These are phyloP conservation scores for Parachaetomium inaequale DNA, from an alignment of 495 filamentous ascomycete species.

Conservation along the genomic window DNA sequence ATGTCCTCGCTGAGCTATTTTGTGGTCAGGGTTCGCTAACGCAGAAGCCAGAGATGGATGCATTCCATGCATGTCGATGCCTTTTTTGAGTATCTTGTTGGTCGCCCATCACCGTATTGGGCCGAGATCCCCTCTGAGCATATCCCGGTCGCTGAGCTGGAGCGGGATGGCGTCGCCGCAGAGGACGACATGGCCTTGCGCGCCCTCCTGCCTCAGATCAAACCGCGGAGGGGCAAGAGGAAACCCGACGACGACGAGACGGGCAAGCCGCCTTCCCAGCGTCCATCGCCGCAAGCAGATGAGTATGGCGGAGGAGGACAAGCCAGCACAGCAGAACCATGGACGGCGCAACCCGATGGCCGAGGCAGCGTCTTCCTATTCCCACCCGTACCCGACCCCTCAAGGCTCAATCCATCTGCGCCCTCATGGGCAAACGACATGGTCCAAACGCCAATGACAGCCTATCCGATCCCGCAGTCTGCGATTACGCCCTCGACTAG, in stretches of 20 bases:
- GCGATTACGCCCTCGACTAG: constrained; percentile 28
- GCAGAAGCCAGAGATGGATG: constrained; percentile 76
- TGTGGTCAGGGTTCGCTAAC: not conserved
- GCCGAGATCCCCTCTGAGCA: constrained; percentile 71
- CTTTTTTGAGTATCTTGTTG: constrained; percentile 88
- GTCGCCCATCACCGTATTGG: constrained; percentile 78
- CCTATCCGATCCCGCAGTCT: constrained; percentile 31
- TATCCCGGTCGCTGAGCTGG: constrained; percentile 55
- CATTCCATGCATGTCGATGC: constrained; percentile 96
- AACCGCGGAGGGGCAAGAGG: constrained; percentile 83
- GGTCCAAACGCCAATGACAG: constrained; percentile 49
- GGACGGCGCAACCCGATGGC: constrained; percentile 50
- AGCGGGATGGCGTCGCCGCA: constrained; percentile 78
- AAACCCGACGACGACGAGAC: constrained; percentile 73
- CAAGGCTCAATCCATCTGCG: constrained; percentile 21
- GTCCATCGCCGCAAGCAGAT: constrained; percentile 62
- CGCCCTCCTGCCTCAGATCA: constrained; percentile 82
- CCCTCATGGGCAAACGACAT: constrained; percentile 32
- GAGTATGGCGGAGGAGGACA: constrained; percentile 48
- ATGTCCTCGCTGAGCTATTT: not conserved
- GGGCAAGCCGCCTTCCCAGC: constrained; percentile 55
- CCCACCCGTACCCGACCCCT: constrained; percentile 31
- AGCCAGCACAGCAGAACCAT: constrained; percentile 37
- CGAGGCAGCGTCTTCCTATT: constrained; percentile 38
- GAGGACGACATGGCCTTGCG: constrained; percentile 93